Conservation (phyloP, 2,329 filamentous ascomycete genomes). For the Furcasterigmium sp. region DNA sequence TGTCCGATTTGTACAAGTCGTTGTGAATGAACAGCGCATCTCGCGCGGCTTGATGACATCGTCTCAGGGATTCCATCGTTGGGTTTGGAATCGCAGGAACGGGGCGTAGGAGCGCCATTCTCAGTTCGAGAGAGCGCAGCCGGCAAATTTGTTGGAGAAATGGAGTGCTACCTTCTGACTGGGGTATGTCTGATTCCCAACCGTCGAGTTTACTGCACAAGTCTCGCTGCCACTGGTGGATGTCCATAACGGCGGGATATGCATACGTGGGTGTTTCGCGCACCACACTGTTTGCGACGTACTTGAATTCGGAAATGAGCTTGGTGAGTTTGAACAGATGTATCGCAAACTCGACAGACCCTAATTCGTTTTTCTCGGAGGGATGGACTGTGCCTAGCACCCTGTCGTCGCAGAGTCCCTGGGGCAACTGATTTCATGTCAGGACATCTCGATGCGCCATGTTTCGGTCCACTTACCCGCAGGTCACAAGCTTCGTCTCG, state of each 20-base stretch:
- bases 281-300: constrained; percentile 47
- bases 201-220: constrained; percentile 32
- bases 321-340: constrained; percentile 42
- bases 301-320: constrained; percentile 54
- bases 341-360: constrained; percentile 23
- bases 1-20: constrained; percentile 35
- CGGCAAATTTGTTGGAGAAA: constrained; percentile 30
- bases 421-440: constrained; percentile 19
- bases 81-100: constrained; percentile 47
- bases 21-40: constrained; percentile 34
- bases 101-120: constrained; percentile 43
- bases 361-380: too few relatives aligned
- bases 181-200: constrained; percentile 33
- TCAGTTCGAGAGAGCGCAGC: constrained; percentile 40
- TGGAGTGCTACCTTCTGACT: constrained; percentile 5
- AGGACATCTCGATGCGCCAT: constrained; percentile 6
- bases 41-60: constrained; percentile 37
- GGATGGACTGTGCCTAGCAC: constrained; percentile 3
- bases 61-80: constrained; percentile 27
- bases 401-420: constrained; percentile 17
- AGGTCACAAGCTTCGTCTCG: constrained; percentile 51
- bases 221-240: constrained; percentile 38
- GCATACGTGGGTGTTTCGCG: constrained; percentile 40
- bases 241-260: constrained; percentile 38
- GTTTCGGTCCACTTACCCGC: constrained; percentile 25